phyloP scores from a whole-genome alignment of 192 early-diverging fungal genomes.

The Paraglomus occultum region DNA sequence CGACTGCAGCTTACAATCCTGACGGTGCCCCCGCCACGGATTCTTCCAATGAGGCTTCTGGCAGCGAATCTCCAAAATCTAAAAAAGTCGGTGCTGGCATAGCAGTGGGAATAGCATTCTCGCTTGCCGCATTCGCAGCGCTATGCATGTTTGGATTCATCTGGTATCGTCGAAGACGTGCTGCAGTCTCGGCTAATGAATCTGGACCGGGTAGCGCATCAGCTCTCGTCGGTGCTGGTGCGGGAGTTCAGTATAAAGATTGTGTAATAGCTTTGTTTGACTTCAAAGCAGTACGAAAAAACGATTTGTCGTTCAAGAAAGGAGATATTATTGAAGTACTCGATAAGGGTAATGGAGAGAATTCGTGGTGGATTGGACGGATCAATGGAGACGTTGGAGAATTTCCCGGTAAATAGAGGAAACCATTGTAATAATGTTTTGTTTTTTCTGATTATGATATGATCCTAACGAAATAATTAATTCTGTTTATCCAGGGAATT shows the following conservation, averaged over 20 bases:
- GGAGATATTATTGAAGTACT: conserved; percentile 45
- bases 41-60: background rate
- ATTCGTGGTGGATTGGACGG: conserved; percentile 49
- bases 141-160: too few species aligned
- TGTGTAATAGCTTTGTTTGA: conserved; percentile 44
- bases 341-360: conserved; percentile 35
- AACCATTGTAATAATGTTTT: background rate
- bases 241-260: background rate
- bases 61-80: too few species aligned
- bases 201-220: too few species aligned
- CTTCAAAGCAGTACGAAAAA: conserved; percentile 38
- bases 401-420: conserved; percentile 24
- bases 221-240: background rate
- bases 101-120: background rate
- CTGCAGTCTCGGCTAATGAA: background rate
- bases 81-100: background rate
- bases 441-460: background rate
- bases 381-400: conserved; percentile 30
- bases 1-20: background rate
- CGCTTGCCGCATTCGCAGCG: too few species aligned
- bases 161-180: too few species aligned
- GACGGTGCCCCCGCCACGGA: background rate
- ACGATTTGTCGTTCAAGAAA: conserved; percentile 41
- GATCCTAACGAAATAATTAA: background rate
- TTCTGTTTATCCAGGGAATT: conserved; percentile 6